These are phyloP conservation scores for Hypoxylon lienhwacheense DNA, from an alignment of 495 filamentous ascomycete species.

Conservation along the genomic window DNA sequence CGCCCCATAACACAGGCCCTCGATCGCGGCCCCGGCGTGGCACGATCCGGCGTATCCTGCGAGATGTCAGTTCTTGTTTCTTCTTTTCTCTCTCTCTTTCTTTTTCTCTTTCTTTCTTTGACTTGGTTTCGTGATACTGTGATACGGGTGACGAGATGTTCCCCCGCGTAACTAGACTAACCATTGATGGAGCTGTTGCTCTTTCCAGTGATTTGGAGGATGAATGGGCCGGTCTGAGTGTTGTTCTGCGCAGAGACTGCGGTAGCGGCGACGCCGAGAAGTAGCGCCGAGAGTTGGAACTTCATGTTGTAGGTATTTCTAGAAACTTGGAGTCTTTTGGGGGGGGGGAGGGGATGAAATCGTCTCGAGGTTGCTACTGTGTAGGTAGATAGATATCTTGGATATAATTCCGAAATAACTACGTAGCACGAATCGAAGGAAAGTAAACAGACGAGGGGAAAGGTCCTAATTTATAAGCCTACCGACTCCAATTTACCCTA, in stretches of 20 bases:
- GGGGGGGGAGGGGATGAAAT: neutral
- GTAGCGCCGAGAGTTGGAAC: conserved; percentile 32
- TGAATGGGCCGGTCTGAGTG: conserved; percentile 47
- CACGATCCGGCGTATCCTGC: conserved; percentile 50
- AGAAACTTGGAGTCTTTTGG: too few species aligned
- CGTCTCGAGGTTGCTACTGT: neutral
- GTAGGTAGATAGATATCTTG: neutral
- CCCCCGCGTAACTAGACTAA: too few species aligned
- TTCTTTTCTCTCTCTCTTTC: too few species aligned
- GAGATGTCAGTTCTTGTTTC: conserved; percentile 38
- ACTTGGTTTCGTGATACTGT: too few species aligned
- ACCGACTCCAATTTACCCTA: neutral
- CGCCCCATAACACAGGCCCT: conserved; percentile 52
- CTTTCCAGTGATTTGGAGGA: conserved; percentile 39
- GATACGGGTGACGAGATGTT: too few species aligned
- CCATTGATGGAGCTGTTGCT: conserved; percentile 37
- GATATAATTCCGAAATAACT: too few species aligned
- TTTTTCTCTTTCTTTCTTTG: too few species aligned
- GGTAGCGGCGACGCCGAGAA: conserved; percentile 35
- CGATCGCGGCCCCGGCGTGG: conserved; percentile 59
- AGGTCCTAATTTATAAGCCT: conserved; percentile 20
- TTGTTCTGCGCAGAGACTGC: conserved; percentile 41
- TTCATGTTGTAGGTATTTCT: conserved; percentile 34
- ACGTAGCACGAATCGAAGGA: neutral
- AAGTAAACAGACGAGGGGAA: neutral